Evolutionary conservation across 1,139 yeast species (phyloP).

Genomic region (Yamadazyma spencermartinsiae): DNA sequence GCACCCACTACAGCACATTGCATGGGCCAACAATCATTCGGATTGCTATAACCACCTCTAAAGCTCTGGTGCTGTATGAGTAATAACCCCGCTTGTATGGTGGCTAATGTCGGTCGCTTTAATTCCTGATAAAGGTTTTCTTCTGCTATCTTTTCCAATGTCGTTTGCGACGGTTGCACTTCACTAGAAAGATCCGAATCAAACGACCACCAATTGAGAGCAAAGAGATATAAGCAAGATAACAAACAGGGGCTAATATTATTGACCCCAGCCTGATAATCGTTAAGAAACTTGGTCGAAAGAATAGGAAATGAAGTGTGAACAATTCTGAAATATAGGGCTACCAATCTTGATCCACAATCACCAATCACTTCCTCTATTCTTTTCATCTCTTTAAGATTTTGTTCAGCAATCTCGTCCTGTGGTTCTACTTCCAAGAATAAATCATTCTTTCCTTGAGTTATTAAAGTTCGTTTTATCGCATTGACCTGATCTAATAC

Average conservation of each 20-base stretch:
- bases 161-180: slow-evolving; percentile 12
- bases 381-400: slow-evolving; percentile 5
- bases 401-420: slow-evolving; percentile 4
- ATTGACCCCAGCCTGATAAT: slow-evolving; percentile 6
- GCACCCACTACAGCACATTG: slow-evolving; percentile 15
- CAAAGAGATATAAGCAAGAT: slow-evolving; percentile 16
- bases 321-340: slow-evolving; percentile 15
- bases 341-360: slow-evolving; percentile 12
- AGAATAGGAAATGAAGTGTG: slow-evolving; percentile 17
- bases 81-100: slow-evolving; percentile 17
- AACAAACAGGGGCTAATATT: slow-evolving; percentile 12
- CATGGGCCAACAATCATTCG: slow-evolving; percentile 14
- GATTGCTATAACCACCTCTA: slow-evolving; percentile 12
- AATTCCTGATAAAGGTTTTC: slow-evolving; percentile 11
- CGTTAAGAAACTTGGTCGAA: slow-evolving; percentile 10
- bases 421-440: slow-evolving; percentile 10
- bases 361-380: slow-evolving; percentile 13
- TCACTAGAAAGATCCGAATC: slow-evolving; percentile 13
- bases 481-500: slow-evolving; percentile 10
- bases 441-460: slow-evolving; percentile 5
- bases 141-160: slow-evolving; percentile 15
- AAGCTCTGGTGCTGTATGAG: slow-evolving; percentile 17
- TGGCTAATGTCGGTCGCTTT: slow-evolving; percentile 12
- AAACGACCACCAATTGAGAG: slow-evolving; percentile 18
- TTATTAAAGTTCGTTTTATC: slow-evolving; percentile 9